Base-by-base conservation (phyloP, 2,329 filamentous ascomycete species). In the Penicillium fuscoglaucum region DNA sequence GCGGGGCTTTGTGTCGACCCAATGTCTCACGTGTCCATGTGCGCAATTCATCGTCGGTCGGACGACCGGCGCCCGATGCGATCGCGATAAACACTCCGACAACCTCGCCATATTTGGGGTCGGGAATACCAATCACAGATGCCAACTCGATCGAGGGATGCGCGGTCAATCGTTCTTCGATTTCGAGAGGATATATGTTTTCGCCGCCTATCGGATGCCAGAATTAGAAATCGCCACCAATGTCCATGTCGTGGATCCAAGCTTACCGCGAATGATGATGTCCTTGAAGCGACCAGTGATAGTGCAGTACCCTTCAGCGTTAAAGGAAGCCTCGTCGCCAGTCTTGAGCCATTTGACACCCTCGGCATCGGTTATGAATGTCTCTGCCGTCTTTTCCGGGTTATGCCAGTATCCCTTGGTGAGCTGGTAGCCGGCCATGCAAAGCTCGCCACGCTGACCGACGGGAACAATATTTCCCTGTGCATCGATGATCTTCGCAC, bases 261-360 rank as follows among this genome's bases (percentile, higher is more conserved):
- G 39, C 71, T 39, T 65, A 74, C 86, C 89, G 66, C 89, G 80
- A 60, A 91, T 91, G 58, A 91, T 90, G 37, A 91, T 90, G 59
- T 92, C 89, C 76, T 91, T 91, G 76, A 90, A 90, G 21, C 89
- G 80, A 0, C 89, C 89, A 0, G 89, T 91, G 64, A 92, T 91
- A 7, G 79, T 82, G 64, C 88, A 90, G 69, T 90, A 90, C 0
- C 88, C 89, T 9, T 85, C 74, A 1, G 74, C 66, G 46, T 82
- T 77, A 63, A 85, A 80, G 3, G 80, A 72, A 1, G 78, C 82
- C 63, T 84, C 81, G 57, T 85, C 83, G 17, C 88, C 88, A 0
- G 88, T 90, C 61, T 86, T 83, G 61, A 85, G 77, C 87, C 89
- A 91, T 59, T 86, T 66, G 1, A 69, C 68, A 3, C 77, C 77